phyloP scores from a whole-genome alignment of 2,329 filamentous ascomycete genomes.

The Aspergillus puulaauensis region DNA sequence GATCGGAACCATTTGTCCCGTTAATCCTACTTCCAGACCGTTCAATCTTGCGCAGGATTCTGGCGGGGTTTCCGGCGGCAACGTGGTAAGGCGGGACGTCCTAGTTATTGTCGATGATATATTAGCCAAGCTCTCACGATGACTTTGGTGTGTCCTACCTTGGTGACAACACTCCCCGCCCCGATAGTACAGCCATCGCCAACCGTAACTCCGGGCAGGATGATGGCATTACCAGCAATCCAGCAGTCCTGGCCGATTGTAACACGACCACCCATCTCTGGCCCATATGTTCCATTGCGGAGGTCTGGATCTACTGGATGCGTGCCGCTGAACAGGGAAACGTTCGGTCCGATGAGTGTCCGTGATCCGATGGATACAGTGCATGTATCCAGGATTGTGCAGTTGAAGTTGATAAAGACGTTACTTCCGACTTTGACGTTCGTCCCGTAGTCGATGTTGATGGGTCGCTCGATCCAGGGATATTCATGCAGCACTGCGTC shows the following conservation, averaged over 20 bases:
- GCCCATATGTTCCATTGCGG: conserved; percentile 68
- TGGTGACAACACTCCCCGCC: conserved; percentile 42
- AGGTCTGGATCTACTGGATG: conserved; percentile 73
- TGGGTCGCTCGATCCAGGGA: conserved; percentile 53
- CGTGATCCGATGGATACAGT: conserved; percentile 62
- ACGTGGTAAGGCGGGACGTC: conserved; percentile 33
- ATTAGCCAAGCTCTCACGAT: neutral
- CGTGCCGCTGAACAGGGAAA: conserved; percentile 68
- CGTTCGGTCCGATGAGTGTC: conserved; percentile 73
- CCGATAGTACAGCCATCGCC: conserved; percentile 44
- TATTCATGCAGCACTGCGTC: conserved; percentile 14
- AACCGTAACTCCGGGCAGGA: conserved; percentile 45
- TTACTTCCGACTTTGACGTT: conserved; percentile 69
- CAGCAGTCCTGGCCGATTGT: conserved; percentile 51
- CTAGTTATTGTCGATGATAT: conserved; percentile 5
- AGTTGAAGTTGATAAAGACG: conserved; percentile 73
- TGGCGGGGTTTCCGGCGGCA: conserved; percentile 27
- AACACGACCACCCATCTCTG: conserved; percentile 50
- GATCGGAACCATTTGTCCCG: no score
- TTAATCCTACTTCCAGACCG: neutral
- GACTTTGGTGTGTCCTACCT: neutral
- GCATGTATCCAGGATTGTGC: conserved; percentile 73
- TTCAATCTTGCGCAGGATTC: conserved; percentile 21
- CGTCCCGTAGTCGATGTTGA: conserved; percentile 72
- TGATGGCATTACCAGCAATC: conserved; percentile 50